phyloP scores from a whole-genome alignment of 495 filamentous ascomycete genomes.

The Pseudevernia furfuracea region DNA sequence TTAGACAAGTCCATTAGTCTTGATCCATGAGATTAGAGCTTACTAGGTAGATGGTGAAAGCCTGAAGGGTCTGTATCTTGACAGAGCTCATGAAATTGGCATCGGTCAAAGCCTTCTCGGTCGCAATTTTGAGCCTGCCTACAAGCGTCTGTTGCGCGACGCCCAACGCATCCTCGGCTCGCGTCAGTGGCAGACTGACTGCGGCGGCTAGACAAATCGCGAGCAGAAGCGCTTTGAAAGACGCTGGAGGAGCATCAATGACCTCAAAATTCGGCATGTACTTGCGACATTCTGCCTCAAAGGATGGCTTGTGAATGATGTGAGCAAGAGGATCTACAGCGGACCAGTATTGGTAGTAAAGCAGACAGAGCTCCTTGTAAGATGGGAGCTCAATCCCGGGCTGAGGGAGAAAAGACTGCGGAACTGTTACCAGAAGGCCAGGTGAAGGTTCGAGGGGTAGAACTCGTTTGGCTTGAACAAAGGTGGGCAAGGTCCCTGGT shows the following conservation, averaged over 20 bases:
- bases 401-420: not conserved
- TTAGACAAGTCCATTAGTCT: not conserved
- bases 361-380: conserved; percentile 11
- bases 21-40: conserved; percentile 20
- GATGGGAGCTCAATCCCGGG: not conserved
- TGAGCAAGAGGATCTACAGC: conserved; percentile 21
- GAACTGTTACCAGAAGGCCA: not conserved
- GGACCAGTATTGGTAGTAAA: conserved; percentile 16
- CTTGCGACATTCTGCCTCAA: conserved; percentile 15
- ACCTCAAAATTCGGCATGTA: conserved; percentile 25
- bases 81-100: conserved; percentile 14
- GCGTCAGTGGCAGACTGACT: conserved; percentile 13
- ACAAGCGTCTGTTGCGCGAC: conserved; percentile 14
- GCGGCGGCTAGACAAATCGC: conserved; percentile 51
- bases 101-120: conserved; percentile 12
- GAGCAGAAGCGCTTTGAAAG: conserved; percentile 37
- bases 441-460: conserved; percentile 5
- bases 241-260: conserved; percentile 26
- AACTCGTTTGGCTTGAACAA: not conserved
- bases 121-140: conserved; percentile 16
- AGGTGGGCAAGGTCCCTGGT: not conserved
- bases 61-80: conserved; percentile 19
- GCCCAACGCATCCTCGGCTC: conserved; percentile 6
- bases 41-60: conserved; percentile 53
- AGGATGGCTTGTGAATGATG: conserved; percentile 17